phyloP scores from a whole-genome alignment of 202 grass and related monocot species.

The Cymbopogon flexuosus region DNA sequence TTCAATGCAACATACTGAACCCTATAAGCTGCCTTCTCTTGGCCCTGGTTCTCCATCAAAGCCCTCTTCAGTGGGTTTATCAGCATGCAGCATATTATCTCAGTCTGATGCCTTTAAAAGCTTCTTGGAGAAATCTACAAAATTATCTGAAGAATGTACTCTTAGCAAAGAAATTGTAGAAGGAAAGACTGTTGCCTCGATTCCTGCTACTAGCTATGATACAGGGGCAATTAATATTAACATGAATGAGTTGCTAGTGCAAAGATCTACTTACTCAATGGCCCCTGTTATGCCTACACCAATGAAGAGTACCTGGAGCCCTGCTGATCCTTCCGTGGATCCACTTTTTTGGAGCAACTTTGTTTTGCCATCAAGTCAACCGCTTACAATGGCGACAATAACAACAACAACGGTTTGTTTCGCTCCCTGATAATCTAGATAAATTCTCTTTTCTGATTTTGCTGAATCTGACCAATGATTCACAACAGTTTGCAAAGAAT shows the following conservation, averaged over 20 bases:
- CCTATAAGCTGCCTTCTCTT: slow-evolving; percentile 91
- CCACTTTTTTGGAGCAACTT: slow-evolving; percentile 84
- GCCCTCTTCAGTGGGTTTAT: slow-evolving; percentile 38
- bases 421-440: slow-evolving; percentile 15
- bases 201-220: slow-evolving; percentile 48
- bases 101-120: slow-evolving; percentile 77
- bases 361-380: slow-evolving; percentile 71
- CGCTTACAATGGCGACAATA: slow-evolving; percentile 52
- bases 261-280: slow-evolving; percentile 58
- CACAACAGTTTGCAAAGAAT: slow-evolving; percentile 76
- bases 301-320: slow-evolving; percentile 75
- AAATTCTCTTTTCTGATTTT: slow-evolving; percentile 13
- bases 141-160: slow-evolving; percentile 60
- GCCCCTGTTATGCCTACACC: slow-evolving; percentile 66
- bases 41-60: slow-evolving; percentile 46
- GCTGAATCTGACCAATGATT: slow-evolving; percentile 33
- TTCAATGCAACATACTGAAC: slow-evolving; percentile 61
- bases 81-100: slow-evolving; percentile 79
- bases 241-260: slow-evolving; percentile 51
- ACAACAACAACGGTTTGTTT: slow-evolving; percentile 47
- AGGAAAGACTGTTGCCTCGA: slow-evolving; percentile 36
- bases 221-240: slow-evolving; percentile 41
- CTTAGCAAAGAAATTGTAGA: slow-evolving; percentile 56
- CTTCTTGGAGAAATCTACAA: slow-evolving; percentile 68
- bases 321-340: slow-evolving; percentile 55